Conservation (phyloP, 2,329 filamentous ascomycete genomes). For the Scytalidium lignicola region DNA sequence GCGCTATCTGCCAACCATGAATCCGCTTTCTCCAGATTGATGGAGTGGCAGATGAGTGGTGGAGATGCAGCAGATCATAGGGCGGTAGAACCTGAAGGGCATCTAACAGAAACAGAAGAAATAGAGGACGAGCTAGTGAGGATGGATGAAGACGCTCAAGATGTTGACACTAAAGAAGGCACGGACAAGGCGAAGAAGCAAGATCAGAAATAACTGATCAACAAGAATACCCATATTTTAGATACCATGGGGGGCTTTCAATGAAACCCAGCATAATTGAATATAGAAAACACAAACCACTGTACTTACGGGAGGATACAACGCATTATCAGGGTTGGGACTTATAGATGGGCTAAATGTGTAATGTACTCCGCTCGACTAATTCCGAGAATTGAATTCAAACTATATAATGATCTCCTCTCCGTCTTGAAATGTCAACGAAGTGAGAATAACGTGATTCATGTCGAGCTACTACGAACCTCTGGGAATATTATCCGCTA, state of each 20-base stretch:
- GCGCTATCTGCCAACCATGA: conserved; percentile 67
- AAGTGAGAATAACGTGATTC: no score
- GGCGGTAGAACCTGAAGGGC: conserved; percentile 10
- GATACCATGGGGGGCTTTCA: conserved; percentile 10
- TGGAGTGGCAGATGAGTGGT: conserved; percentile 98
- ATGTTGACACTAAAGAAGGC: conserved; percentile 11
- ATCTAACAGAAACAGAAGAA: conserved; percentile 10
- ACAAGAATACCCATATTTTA: not conserved
- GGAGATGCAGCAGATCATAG: conserved; percentile 53
- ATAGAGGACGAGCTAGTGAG: conserved; percentile 19
- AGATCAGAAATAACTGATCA: not conserved
- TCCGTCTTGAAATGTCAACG: no score
- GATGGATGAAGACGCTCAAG: conserved; percentile 13
- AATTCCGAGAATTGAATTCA: not conserved
- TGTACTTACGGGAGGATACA: conserved; percentile 4
- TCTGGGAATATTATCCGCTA: no score
- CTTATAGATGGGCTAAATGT: not conserved
- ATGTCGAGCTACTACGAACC: no score
- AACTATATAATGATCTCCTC: no score
- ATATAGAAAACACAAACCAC: conserved; percentile 6
- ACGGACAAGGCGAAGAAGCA: conserved; percentile 9
- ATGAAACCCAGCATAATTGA: conserved; percentile 8
- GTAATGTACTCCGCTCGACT: conserved; percentile 16
- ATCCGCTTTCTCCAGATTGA: conserved; percentile 88
- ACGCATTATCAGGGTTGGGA: not conserved